phyloP scores from a whole-genome alignment of 78 protist genomes.

The Dictyostelium capitatum region DNA sequence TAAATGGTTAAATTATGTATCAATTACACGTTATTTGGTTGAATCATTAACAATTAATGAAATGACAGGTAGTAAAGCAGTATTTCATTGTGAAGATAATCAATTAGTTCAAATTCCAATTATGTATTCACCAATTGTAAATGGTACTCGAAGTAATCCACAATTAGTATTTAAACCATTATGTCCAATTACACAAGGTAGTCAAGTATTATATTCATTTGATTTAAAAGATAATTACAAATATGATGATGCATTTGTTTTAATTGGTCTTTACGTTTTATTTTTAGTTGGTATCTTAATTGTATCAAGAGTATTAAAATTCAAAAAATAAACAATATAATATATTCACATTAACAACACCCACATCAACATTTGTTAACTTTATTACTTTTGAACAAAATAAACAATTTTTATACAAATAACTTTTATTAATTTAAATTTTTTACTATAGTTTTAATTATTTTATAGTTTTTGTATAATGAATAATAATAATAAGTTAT shows the following conservation, averaged over 20 bases:
- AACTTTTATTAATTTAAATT: too few species aligned
- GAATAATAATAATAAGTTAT: too few species aligned
- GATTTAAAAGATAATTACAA: neutral
- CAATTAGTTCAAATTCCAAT: slow-evolving; percentile 43
- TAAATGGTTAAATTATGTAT: slow-evolving; percentile 36
- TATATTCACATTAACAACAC: too few species aligned
- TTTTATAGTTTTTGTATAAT: too few species aligned
- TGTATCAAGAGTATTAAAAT: slow-evolving; percentile 36
- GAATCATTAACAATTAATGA: slow-evolving; percentile 54
- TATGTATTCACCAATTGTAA: neutral
- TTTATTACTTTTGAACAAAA: too few species aligned
- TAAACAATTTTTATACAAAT: too few species aligned
- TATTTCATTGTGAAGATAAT: slow-evolving; percentile 20
- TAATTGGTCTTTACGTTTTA: neutral
- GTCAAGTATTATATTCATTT: slow-evolving; percentile 32
- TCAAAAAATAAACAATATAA: slow-evolving; percentile 64
- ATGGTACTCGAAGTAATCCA: neutral
- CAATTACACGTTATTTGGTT: slow-evolving; percentile 41
- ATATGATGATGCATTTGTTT: neutral
- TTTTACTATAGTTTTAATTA: too few species aligned
- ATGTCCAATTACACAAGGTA: slow-evolving; percentile 56
- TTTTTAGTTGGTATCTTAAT: slow-evolving; percentile 11
- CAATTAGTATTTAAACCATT: slow-evolving; percentile 17
- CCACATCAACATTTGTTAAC: too few species aligned
- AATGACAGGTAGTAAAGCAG: neutral